phyloP scores from a whole-genome alignment of 352 stramenopile genomes.

The Phytophthora europaea region DNA sequence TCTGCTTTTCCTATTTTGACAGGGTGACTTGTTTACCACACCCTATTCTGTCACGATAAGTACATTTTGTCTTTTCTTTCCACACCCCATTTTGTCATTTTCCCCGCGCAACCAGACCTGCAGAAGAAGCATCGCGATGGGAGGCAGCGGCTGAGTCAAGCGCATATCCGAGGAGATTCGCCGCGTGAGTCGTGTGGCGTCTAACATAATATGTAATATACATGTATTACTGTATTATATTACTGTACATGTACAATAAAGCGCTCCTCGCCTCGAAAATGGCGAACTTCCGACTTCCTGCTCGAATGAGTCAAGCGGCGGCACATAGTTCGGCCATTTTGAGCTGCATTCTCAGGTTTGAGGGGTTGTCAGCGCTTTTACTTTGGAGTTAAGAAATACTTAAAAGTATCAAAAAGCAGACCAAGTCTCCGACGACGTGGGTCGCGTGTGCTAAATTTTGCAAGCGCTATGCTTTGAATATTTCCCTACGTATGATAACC shows the following conservation, averaged over 20 bases:
- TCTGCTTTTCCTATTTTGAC: too few species aligned
- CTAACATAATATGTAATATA: too few species aligned
- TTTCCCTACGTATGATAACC: constrained; percentile 17
- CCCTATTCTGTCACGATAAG: too few species aligned
- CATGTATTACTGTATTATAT: too few species aligned
- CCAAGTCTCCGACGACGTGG: constrained; percentile 2
- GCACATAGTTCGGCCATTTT: constrained; percentile 15
- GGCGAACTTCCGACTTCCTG: constrained; percentile 7
- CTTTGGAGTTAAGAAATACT: background rate
- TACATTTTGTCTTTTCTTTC: too few species aligned
- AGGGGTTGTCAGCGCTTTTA: background rate
- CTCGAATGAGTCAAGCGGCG: constrained; percentile 12
- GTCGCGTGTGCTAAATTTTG: constrained; percentile 21
- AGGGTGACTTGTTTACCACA: too few species aligned
- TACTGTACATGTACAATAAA: background rate
- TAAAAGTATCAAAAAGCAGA: background rate
- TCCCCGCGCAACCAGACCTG: constrained; percentile 3
- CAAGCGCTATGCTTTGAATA: constrained; percentile 25
- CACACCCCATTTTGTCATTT: too few species aligned
- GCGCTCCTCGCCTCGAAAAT: constrained; percentile 1
- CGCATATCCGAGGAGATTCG: constrained; percentile 19
- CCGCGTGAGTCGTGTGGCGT: constrained; percentile 3
- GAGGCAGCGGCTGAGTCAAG: constrained; percentile 17
- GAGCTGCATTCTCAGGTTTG: background rate
- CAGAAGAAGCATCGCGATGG: constrained; percentile 4